Evolutionary conservation across 441 rosid species (phyloP).

Genomic region (Eruca vesicaria): DNA sequence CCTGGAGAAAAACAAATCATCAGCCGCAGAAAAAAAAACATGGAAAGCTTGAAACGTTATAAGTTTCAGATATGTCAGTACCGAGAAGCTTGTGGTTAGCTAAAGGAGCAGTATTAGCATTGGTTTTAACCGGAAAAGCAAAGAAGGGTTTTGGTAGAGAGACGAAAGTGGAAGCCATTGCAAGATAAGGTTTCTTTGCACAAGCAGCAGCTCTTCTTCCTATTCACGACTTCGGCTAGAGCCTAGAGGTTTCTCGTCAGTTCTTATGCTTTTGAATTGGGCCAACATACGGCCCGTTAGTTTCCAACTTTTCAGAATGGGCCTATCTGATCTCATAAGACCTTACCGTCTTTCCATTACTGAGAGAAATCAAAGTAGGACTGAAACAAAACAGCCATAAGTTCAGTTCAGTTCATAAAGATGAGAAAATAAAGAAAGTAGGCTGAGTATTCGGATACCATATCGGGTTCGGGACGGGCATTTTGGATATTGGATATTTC

Average conservation of each 20-base stretch:
- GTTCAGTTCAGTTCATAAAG: too few relatives aligned
- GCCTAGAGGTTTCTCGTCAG: not conserved
- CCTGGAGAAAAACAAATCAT: slow-evolving; percentile 33
- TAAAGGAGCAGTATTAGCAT: slow-evolving; percentile 20
- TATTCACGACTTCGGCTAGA: not conserved
- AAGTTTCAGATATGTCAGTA: slow-evolving; percentile 10
- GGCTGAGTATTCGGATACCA: too few relatives aligned
- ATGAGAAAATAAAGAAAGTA: too few relatives aligned
- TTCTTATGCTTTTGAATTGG: slow-evolving; percentile 5
- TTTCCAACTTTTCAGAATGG: too few relatives aligned
- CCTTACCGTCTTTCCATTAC: too few relatives aligned
- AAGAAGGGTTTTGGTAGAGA: slow-evolving; percentile 47
- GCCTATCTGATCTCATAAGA: too few relatives aligned
- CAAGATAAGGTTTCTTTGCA: slow-evolving; percentile 29
- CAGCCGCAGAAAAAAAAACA: not conserved
- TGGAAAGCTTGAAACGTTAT: not conserved
- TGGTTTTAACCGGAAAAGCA: slow-evolving; percentile 30
- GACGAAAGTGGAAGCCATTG: slow-evolving; percentile 48
- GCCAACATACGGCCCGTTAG: not conserved
- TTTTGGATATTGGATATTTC: too few relatives aligned
- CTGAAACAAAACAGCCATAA: too few relatives aligned
- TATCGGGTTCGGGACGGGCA: too few relatives aligned
- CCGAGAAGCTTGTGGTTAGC: slow-evolving; percentile 42
- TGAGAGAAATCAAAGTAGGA: too few relatives aligned
- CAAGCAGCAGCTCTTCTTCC: slow-evolving; percentile 14